These are phyloP conservation scores for Phlebiopsis gigantea DNA, from an alignment of 768 basidiomycete species.

Conservation along the genomic window DNA sequence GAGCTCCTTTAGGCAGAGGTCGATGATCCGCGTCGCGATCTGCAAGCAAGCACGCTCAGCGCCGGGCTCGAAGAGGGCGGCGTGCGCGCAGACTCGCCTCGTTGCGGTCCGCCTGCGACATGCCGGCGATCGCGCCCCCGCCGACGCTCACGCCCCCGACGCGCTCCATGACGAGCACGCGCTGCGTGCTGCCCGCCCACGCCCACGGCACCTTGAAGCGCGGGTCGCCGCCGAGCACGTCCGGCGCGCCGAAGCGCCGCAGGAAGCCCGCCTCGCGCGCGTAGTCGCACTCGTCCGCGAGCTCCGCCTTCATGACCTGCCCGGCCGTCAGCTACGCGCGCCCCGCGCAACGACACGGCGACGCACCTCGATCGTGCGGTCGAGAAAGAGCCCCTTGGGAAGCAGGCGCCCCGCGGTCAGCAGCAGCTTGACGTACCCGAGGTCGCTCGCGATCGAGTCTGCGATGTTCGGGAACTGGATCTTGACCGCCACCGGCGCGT, in stretches of 20 bases:
- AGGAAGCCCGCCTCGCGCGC: conserved; percentile 73
- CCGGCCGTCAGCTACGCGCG: neutral
- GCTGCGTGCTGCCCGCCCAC: conserved; percentile 74
- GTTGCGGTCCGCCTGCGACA: conserved; percentile 63
- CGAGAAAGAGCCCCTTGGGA: conserved; percentile 86
- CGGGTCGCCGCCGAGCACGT: conserved; percentile 48
- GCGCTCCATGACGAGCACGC: conserved; percentile 86
- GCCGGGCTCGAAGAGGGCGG: too few relatives aligned
- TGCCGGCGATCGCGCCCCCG: conserved; percentile 45
- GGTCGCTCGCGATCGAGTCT: conserved; percentile 80
- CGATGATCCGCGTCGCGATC: conserved; percentile 81
- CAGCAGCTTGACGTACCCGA: conserved; percentile 76
- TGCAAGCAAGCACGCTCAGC: conserved; percentile 33
- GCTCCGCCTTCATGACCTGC: conserved; percentile 85
- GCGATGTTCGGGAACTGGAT: conserved; percentile 94
- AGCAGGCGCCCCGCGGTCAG: conserved; percentile 76
- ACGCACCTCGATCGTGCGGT: conserved; percentile 76
- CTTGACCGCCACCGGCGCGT: conserved; percentile 72
- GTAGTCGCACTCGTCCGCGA: conserved; percentile 93
- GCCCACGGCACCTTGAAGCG: conserved; percentile 85
- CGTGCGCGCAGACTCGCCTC: too few relatives aligned
- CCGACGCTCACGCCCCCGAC: conserved; percentile 81
- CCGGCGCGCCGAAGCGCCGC: conserved; percentile 47
- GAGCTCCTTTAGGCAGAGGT: conserved; percentile 85
- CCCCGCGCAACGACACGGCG: neutral